Percentiles rank a stretch among this genome's conserved stretches.
Evolutionary conservation across 2,329 filamentous ascomycete species (phyloP).

Genomic region (Dactylellina drechsleri): DNA sequence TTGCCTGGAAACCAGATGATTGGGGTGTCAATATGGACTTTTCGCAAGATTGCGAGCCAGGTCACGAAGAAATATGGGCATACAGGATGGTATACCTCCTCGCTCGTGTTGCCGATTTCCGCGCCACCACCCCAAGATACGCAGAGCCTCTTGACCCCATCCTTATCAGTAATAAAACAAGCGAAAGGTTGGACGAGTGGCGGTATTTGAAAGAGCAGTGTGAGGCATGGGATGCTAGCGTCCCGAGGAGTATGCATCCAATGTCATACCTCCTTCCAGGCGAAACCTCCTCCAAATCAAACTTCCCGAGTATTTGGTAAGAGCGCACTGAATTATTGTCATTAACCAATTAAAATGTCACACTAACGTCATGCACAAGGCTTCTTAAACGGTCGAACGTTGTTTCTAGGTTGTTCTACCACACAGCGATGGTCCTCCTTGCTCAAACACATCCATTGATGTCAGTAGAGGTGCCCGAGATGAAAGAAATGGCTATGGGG

Average conservation of each 20-base stretch:
- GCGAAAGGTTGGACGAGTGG: slow-evolving; percentile 75
- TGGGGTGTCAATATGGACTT: slow-evolving; percentile 89
- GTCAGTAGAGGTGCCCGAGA: slow-evolving; percentile 70
- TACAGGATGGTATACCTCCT: slow-evolving; percentile 89
- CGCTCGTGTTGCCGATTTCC: slow-evolving; percentile 86
- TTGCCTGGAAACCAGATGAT: slow-evolving; percentile 87
- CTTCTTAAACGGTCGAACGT: slow-evolving; percentile 83
- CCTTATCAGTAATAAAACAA: slow-evolving; percentile 59
- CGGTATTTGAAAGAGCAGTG: slow-evolving; percentile 80
- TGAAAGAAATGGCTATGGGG: slow-evolving; percentile 74
- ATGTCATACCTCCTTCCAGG: slow-evolving; percentile 78
- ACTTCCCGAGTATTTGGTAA: slow-evolving; percentile 87
- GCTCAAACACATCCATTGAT: slow-evolving; percentile 80
- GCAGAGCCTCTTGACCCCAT: slow-evolving; percentile 59
- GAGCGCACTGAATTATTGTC: background rate
- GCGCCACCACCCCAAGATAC: slow-evolving; percentile 68
- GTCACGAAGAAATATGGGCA: slow-evolving; percentile 82
- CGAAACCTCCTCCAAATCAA: slow-evolving; percentile 74
- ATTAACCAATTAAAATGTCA: slow-evolving; percentile 8
- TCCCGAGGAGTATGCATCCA: slow-evolving; percentile 87
- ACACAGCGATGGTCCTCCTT: slow-evolving; percentile 83
- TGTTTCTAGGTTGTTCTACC: slow-evolving; percentile 85
- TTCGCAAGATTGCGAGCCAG: slow-evolving; percentile 66
- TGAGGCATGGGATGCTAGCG: slow-evolving; percentile 80
- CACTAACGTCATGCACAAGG: slow-evolving; percentile 59